Evolutionary conservation across 75 land plant species (phyloP).

Genomic region (Pinus taeda): DNA sequence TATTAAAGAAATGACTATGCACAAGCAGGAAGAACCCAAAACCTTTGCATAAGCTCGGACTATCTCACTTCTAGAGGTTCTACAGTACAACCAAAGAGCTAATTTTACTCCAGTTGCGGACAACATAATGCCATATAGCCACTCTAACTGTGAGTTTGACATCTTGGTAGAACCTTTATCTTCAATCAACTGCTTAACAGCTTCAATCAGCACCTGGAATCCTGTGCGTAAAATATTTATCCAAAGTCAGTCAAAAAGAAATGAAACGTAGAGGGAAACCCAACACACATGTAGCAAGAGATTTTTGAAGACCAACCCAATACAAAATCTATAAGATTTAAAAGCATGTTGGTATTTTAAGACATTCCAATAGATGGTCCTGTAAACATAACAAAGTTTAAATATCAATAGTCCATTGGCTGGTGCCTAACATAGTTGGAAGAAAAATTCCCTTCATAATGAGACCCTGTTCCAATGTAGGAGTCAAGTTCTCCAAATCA

Average conservation of each 20-base stretch:
- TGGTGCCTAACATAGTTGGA: no score
- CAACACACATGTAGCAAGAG: neutral
- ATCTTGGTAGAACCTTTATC: conserved; percentile 31
- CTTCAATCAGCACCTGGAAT: conserved; percentile 66
- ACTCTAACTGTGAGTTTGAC: conserved; percentile 38
- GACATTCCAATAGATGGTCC: no score
- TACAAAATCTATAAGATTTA: neutral
- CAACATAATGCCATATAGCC: conserved; percentile 81
- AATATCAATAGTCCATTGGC: no score
- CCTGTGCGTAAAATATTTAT: conserved; percentile 30
- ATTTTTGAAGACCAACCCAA: neutral
- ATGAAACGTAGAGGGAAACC: neutral
- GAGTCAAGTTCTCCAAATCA: no score
- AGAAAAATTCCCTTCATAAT: no score
- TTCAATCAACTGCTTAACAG: conserved; percentile 54
- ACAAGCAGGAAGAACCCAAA: neutral
- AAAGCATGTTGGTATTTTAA: no score
- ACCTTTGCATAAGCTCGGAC: conserved; percentile 88
- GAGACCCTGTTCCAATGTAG: no score
- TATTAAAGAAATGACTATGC: no score
- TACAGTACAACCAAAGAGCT: conserved; percentile 76
- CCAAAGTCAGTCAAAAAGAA: neutral
- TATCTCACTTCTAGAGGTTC: conserved; percentile 67
- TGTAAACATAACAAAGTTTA: no score
- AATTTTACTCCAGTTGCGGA: conserved; percentile 67